Evolutionary conservation across 2,329 filamentous ascomycete genomes (phyloP).

Genomic region (Arthrobotrys iridis): DNA sequence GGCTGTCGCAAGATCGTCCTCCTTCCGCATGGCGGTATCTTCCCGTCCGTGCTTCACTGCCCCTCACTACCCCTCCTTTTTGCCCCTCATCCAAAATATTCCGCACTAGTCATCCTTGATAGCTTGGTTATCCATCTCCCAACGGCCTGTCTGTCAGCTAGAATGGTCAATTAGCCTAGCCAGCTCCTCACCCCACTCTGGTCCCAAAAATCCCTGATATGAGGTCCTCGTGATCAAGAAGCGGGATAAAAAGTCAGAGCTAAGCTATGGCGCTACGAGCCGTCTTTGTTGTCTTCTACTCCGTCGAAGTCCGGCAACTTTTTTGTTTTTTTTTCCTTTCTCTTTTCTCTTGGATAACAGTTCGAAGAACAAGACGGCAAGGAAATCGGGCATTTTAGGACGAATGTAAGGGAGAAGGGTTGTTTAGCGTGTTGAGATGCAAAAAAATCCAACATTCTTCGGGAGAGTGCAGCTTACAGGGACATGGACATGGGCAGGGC

Average conservation of each 20-base stretch:
- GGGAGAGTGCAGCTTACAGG: conserved; percentile 14
- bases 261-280: conserved; percentile 28
- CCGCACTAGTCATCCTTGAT: neutral
- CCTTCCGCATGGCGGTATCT: conserved; percentile 33
- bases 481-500: conserved; percentile 6
- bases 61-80: conserved; percentile 22
- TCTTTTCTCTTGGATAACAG: neutral
- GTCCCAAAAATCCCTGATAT: conserved; percentile 10
- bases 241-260: conserved; percentile 22
- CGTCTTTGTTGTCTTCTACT: conserved; percentile 10
- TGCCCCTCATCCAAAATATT: conserved; percentile 7
- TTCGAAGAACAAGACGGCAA: neutral
- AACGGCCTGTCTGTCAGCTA: neutral
- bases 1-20: conserved; percentile 4
- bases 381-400: conserved; percentile 4
- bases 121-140: neutral
- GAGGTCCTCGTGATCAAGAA: conserved; percentile 36
- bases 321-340: conserved; percentile 11
- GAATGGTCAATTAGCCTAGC: neutral
- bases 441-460: conserved; percentile 46
- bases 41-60: neutral
- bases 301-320: neutral
- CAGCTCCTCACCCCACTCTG: conserved; percentile 10
- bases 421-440: conserved; percentile 35
- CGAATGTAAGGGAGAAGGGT: neutral